These are phyloP conservation scores for Leonotis leonurus DNA, from an alignment of 257 asterid species.

Conservation along the genomic window DNA sequence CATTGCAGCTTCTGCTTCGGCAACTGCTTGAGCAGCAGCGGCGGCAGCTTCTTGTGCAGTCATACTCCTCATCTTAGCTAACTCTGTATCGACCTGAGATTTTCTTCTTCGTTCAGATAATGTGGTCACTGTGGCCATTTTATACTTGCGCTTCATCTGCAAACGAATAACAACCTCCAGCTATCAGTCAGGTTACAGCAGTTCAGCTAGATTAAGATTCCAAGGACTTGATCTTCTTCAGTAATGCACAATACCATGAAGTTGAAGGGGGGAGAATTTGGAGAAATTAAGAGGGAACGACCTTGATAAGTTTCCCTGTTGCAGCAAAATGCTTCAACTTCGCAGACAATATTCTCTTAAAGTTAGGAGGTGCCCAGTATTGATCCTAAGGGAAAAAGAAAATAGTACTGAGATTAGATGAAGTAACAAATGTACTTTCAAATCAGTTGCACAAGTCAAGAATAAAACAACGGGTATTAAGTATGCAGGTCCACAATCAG, in stretches of 20 bases:
- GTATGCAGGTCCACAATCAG: background rate
- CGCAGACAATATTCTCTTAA: conserved; percentile 78
- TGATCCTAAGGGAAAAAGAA: conserved; percentile 47
- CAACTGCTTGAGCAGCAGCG: conserved; percentile 94
- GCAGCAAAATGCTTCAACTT: conserved; percentile 78
- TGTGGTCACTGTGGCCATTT: conserved; percentile 42
- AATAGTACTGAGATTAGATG: conserved; percentile 12
- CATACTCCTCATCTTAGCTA: conserved; percentile 65
- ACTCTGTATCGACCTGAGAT: conserved; percentile 64
- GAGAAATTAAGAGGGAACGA: conserved; percentile 18
- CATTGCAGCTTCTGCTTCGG: conserved; percentile 93
- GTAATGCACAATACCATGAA: background rate
- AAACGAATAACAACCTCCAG: conserved; percentile 3
- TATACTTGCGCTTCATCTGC: conserved; percentile 73
- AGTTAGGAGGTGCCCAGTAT: conserved; percentile 92
- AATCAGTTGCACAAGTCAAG: background rate
- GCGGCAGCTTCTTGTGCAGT: conserved; percentile 80
- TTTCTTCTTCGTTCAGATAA: conserved; percentile 51
- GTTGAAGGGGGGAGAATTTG: background rate
- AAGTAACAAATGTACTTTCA: background rate
- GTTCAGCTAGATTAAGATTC: background rate
- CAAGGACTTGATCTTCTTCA: background rate
- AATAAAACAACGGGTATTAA: background rate
- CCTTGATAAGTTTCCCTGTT: conserved; percentile 79
- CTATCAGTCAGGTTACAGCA: conserved; percentile 1